Base-by-base conservation (phyloP, 2,329 filamentous ascomycete species). In the Trichoderma gracile region DNA sequence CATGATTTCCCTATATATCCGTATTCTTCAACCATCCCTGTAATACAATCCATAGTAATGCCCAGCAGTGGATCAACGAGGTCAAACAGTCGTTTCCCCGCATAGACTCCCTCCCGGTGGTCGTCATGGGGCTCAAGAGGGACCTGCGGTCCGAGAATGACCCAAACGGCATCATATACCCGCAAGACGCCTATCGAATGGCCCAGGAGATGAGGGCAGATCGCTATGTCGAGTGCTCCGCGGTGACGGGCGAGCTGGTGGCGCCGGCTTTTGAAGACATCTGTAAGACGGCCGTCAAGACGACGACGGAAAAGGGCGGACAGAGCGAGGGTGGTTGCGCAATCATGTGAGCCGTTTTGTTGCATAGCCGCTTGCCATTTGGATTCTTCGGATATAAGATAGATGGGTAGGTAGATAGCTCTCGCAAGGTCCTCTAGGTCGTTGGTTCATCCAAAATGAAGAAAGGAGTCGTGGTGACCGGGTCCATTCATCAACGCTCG, bases 161-260 rank as follows among this genome's bases (percentile, higher is more conserved):
- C 69, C 84, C 84, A 2, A 85, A 86, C 65, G 84, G 84, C 33
- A 81, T 84, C 68, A 84, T 88, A 58, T 84, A 85, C 66, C 86
- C 86, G 12, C 82, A 88, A 66, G 86, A 88, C 73, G 86, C 79
- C 1, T 85, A 86, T 70, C 78, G 78, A 27, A 72, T 81, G 57
- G 81, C 86, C 23, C 84, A 87, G 70, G 80, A 82, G 68, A 79
- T 88, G 78, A 77, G 86, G 59, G 84, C 81, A 53, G 86, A 89
- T 73, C 83, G 82, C 67, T 89, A 88, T 69, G 81, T 87, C 72
- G 86, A 89, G 70, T 89, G 86, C 74, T 87, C 85, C 1, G 84
- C 86, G 7, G 75, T 82, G 54, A 86, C 84, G 3, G 86, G 86
- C 17, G 84, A 87, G 75, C 78, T 88, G 60, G 71, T 88, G 50